A percentile compares a stretch with the other conserved stretches of the same genome.
Evolutionary conservation across 768 basidiomycete species (phyloP).

Genomic region (Termitomyces sp.): DNA sequence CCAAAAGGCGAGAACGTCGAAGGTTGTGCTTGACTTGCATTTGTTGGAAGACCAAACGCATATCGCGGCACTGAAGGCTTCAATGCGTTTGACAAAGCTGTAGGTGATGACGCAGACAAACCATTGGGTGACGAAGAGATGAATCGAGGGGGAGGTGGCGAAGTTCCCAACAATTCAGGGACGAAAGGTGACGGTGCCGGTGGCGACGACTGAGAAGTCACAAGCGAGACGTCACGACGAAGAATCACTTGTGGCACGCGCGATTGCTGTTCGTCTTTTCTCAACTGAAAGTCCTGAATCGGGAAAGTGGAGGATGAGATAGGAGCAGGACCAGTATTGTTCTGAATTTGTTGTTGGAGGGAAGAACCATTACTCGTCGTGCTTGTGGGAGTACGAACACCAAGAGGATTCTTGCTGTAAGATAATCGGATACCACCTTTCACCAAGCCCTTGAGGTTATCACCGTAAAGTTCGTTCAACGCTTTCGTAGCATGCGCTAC

Average conservation of each 20-base stretch:
- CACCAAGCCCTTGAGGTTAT: constrained; percentile 85
- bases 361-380: constrained; percentile 32
- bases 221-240: constrained; percentile 15
- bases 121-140: constrained; percentile 27
- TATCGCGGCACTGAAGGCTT: constrained; percentile 29
- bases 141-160: constrained; percentile 40
- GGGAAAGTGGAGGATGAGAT: constrained; percentile 8
- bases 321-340: constrained; percentile 14
- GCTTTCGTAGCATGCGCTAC: constrained; percentile 79
- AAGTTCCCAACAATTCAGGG: constrained; percentile 33
- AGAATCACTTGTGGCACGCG: constrained; percentile 13
- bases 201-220: constrained; percentile 17
- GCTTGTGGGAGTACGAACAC: constrained; percentile 77
- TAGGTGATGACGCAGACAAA: constrained; percentile 20
- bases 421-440: constrained; percentile 97
- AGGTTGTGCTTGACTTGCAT: constrained; percentile 14
- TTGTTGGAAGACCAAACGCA: constrained; percentile 20
- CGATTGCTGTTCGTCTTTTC: constrained; percentile 16
- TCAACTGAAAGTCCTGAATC: constrained; percentile 13
- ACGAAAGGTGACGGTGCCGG: constrained; percentile 15
- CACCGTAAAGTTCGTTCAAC: constrained; percentile 86
- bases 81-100: constrained; percentile 24
- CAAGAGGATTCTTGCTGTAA: constrained; percentile 98
- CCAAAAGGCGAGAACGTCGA: constrained; percentile 33
- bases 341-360: constrained; percentile 36